Evolutionary conservation across 371 early-diverging fungal genomes (phyloP), one percentile per base, ranked within the genome.

Genomic region (Mortierella sp.): DNA sequence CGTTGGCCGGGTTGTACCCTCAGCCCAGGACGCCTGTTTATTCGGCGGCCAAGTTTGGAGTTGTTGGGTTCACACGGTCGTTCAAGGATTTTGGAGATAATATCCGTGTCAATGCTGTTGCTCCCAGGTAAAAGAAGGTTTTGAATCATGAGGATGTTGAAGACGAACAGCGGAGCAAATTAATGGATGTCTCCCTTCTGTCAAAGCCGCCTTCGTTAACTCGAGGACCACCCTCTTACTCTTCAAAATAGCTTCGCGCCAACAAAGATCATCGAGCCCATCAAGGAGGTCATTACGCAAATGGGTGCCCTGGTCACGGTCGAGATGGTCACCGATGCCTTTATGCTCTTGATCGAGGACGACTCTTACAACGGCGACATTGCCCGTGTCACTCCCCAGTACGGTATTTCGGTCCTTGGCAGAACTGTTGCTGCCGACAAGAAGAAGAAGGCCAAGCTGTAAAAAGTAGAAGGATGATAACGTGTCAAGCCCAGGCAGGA

Each of bases 21-120:
- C 88, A 91, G n/a, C 89, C 90, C 14, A 74, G 88, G 3, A 91
- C 93, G 43, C 96, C 97, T 4, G 90, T 94, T 10, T 97, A 97
- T 85, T 92, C 93, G 3, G 96, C 96, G 0, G 93, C 95, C 40
- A 97, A 97, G 87, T 93, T 91, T 75, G 97, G 94, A 14, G 94
- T 93, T 24, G 91, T 95, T 19, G 92, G 93, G 0, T 89, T 95
- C 72, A 93, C 94, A 0, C 86, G 89, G 55, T 89, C 92, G 61
- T 89, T 93, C 53, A 91, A 88, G 44, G 82, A 83, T 28, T 77
- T 92, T 24, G 85, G 88, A 43, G 83, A 90, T 11, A 64, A 76
- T 3, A 93, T 97, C 51, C 89, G 93, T 2, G 94, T 96, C 72
- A 95, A 95, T 81, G 95, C 93, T 13, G 90, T 97, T 5, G 95